These are phyloP conservation scores for Mycena chlorophos DNA, from an alignment of 768 basidiomycete species.

Conservation along the genomic window DNA sequence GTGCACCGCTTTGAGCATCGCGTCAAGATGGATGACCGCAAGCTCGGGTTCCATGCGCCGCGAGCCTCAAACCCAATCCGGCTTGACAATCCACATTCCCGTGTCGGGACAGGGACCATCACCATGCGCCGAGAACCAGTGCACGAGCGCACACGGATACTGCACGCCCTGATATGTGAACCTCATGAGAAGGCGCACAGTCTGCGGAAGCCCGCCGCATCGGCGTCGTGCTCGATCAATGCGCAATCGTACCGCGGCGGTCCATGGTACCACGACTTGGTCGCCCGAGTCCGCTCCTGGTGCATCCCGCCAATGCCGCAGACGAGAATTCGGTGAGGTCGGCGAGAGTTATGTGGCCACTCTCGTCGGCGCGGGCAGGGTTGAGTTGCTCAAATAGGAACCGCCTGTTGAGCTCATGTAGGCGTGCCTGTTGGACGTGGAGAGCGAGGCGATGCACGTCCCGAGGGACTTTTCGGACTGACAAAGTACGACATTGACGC, in stretches of 20 bases:
- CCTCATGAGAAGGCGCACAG: constrained; percentile 29
- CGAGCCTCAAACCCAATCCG: constrained; percentile 11
- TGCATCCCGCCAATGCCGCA: constrained; percentile 31
- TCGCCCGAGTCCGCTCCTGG: constrained; percentile 25
- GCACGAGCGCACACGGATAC: constrained; percentile 32
- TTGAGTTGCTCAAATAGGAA: constrained; percentile 11
- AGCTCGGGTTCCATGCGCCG: not conserved
- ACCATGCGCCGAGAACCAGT: no score
- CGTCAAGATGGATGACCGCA: constrained; percentile 18
- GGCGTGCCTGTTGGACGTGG: constrained; percentile 2
- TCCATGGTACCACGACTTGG: constrained; percentile 24
- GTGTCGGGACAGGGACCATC: constrained; percentile 25
- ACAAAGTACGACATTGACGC: no score
- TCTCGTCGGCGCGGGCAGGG: not conserved
- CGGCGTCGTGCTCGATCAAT: constrained; percentile 22
- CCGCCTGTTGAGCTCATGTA: constrained; percentile 6
- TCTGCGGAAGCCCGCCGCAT: constrained; percentile 14
- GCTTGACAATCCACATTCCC: constrained; percentile 30
- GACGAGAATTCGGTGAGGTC: constrained; percentile 10
- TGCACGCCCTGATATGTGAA: constrained; percentile 19
- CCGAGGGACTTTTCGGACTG: constrained; percentile 1
- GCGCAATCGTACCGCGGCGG: constrained; percentile 25
- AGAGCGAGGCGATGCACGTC: not conserved
- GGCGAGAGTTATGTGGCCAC: not conserved
- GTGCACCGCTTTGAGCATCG: constrained; percentile 12